A percentile compares a stretch with the other conserved stretches of the same genome.
Evolutionary conservation across 2,329 filamentous ascomycete genomes (phyloP).

Genomic region (Allantophomopsis lycopodina): DNA sequence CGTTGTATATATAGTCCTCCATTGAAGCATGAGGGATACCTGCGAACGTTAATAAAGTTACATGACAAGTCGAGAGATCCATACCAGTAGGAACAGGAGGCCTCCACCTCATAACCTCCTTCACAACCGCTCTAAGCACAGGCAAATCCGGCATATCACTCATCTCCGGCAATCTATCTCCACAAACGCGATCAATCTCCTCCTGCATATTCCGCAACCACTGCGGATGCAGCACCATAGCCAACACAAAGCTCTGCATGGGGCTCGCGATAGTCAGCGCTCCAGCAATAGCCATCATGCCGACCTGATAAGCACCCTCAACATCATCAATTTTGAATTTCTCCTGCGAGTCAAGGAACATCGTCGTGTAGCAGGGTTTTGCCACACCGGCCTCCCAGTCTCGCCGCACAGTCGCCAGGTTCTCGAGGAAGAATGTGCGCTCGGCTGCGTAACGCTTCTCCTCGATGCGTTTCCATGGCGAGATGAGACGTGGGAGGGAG

Average conservation of each 20-base stretch:
- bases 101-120: slow-evolving; percentile 21
- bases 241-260: slow-evolving; percentile 4
- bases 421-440: slow-evolving; percentile 21
- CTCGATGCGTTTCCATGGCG: slow-evolving; percentile 31
- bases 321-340: slow-evolving; percentile 18
- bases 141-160: slow-evolving; percentile 18
- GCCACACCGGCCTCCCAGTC: slow-evolving; percentile 18
- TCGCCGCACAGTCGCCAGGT: slow-evolving; percentile 22
- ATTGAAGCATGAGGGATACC: slow-evolving; percentile 37
- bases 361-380: slow-evolving; percentile 26
- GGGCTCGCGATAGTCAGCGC: slow-evolving; percentile 4
- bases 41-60: slow-evolving; percentile 3
- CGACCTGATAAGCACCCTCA: slow-evolving; percentile 29
- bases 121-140: slow-evolving; percentile 17
- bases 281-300: slow-evolving; percentile 32
- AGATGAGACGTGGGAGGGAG: slow-evolving; percentile 23
- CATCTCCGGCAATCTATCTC: slow-evolving; percentile 4
- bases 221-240: slow-evolving; percentile 4
- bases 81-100: slow-evolving; percentile 36
- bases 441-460: slow-evolving; percentile 24
- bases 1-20: slow-evolving; percentile 38
- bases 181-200: slow-evolving; percentile 4
- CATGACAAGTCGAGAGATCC: slow-evolving; percentile 2
- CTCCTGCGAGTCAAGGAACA: slow-evolving; percentile 22
- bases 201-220: slow-evolving; percentile 3